Conservation (phyloP, 768 basidiomycete genomes). For the Dacryopinax spathularia region DNA sequence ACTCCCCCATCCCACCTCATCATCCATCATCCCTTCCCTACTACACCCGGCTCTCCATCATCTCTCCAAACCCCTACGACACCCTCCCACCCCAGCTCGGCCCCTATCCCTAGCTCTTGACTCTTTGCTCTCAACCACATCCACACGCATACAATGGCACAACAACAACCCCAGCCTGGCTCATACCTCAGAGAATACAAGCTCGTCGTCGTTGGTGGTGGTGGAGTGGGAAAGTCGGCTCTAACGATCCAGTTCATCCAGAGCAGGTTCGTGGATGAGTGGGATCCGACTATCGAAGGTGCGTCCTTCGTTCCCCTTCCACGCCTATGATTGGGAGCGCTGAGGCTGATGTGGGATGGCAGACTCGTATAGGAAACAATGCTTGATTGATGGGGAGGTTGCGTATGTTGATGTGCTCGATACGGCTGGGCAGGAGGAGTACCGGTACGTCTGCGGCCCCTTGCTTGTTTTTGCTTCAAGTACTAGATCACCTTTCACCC, state of each 20-base stretch:
- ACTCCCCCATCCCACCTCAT: too few relatives aligned
- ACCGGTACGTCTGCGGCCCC: conserved; percentile 49
- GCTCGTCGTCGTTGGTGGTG: conserved; percentile 95
- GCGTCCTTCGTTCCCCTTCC: conserved; percentile 12
- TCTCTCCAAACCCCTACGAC: too few relatives aligned
- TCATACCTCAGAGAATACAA: conserved; percentile 77
- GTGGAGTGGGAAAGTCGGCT: conserved; percentile 86
- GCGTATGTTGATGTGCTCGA: conserved; percentile 91
- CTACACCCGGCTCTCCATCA: too few relatives aligned
- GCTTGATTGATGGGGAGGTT: conserved; percentile 97
- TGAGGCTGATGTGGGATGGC: conserved; percentile 12
- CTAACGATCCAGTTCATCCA: conserved; percentile 98
- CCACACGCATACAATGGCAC: too few relatives aligned
- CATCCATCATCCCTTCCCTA: too few relatives aligned
- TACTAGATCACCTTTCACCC: neutral
- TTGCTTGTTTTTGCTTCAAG: conserved; percentile 6
- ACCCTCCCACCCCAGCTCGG: too few relatives aligned
- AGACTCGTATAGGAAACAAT: conserved; percentile 97
- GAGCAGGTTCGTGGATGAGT: conserved; percentile 84
- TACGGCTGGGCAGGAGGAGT: conserved; percentile 97
- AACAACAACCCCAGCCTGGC: conserved; percentile 23
- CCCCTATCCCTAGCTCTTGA: too few relatives aligned
- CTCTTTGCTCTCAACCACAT: too few relatives aligned
- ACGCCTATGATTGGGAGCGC: neutral
- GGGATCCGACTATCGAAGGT: conserved; percentile 93